A percentile compares a stretch with the other conserved stretches of the same genome.
These are phyloP conservation scores for Fusarium abutilonis DNA, from an alignment of 2,329 filamentous ascomycete species.

Conservation along the genomic window DNA sequence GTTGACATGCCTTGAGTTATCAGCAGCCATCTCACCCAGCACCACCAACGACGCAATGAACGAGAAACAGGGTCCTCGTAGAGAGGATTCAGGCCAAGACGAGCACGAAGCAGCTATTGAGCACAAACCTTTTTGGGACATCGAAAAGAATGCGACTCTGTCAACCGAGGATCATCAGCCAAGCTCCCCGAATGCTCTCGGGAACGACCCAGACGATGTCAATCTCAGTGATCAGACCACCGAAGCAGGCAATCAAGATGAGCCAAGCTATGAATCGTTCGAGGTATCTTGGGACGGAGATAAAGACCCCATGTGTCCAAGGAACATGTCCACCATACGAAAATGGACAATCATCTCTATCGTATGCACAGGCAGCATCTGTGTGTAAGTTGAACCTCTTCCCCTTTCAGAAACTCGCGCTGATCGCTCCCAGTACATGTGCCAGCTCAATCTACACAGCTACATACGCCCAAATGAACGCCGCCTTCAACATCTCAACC, in stretches of 20 bases:
- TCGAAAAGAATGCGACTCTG: constrained; percentile 4
- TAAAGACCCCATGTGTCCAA: constrained; percentile 21
- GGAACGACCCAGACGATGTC: background rate
- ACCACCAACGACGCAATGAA: background rate
- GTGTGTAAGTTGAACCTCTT: constrained; percentile 13
- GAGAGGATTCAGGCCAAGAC: background rate
- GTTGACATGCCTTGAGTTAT: background rate
- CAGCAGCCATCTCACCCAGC: background rate
- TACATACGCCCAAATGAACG: constrained; percentile 32
- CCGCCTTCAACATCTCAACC: constrained; percentile 23
- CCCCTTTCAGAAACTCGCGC: background rate
- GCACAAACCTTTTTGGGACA: background rate
- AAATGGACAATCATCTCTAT: constrained; percentile 34
- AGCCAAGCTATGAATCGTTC: background rate
- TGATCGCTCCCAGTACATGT: constrained; percentile 66
- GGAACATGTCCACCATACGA: constrained; percentile 21
- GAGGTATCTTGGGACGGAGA: constrained; percentile 28
- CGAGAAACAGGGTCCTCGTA: background rate
- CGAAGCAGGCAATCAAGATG: constrained; percentile 3
- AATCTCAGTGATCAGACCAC: constrained; percentile 27
- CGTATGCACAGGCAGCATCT: constrained; percentile 24
- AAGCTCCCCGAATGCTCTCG: background rate
- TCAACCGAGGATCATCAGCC: background rate
- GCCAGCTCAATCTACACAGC: constrained; percentile 77
- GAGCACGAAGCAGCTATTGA: background rate